These are phyloP conservation scores for Fraxinus anomala DNA, from an alignment of 257 asterid genomes.

Conservation along the genomic window DNA sequence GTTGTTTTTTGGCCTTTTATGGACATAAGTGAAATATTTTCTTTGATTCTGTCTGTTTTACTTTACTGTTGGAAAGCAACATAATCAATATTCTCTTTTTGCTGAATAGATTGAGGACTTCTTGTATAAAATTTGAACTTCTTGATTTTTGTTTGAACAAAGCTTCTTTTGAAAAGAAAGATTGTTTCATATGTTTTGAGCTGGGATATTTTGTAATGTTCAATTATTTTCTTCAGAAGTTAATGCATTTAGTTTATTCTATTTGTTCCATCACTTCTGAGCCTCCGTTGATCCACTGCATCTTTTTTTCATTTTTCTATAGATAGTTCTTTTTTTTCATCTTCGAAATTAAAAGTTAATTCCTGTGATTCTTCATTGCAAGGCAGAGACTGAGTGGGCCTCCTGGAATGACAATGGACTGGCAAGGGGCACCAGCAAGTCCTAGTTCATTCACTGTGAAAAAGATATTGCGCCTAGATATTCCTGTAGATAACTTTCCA, in stretches of 20 bases:
- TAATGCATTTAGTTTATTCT: no score
- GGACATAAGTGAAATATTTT: not conserved
- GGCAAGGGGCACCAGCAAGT: constrained; percentile 99
- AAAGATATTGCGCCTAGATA: constrained; percentile 87
- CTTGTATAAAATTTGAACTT: not conserved
- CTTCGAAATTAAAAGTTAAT: not conserved
- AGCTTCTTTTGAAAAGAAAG: not conserved
- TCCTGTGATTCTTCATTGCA: constrained; percentile 9
- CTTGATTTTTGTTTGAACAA: not conserved
- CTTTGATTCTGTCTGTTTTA: not conserved
- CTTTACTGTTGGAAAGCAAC: constrained; percentile 4
- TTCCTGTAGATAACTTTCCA: constrained; percentile 93
- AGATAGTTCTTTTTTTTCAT: not conserved
- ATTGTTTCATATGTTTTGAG: not conserved
- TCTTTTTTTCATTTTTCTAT: not conserved
- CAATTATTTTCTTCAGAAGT: no score
- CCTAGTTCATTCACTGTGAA: constrained; percentile 92
- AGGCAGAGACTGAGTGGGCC: constrained; percentile 81
- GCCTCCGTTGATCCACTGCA: not conserved
- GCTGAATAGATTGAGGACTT: not conserved
- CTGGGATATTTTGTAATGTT: not conserved
- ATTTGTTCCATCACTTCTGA: not conserved
- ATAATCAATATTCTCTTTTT: not conserved
- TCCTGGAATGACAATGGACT: constrained; percentile 96
- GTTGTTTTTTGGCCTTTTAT: not conserved